These are phyloP conservation scores for Paracamarosporium sp. DNA, from an alignment of 2,329 filamentous ascomycete species.

Conservation along the genomic window DNA sequence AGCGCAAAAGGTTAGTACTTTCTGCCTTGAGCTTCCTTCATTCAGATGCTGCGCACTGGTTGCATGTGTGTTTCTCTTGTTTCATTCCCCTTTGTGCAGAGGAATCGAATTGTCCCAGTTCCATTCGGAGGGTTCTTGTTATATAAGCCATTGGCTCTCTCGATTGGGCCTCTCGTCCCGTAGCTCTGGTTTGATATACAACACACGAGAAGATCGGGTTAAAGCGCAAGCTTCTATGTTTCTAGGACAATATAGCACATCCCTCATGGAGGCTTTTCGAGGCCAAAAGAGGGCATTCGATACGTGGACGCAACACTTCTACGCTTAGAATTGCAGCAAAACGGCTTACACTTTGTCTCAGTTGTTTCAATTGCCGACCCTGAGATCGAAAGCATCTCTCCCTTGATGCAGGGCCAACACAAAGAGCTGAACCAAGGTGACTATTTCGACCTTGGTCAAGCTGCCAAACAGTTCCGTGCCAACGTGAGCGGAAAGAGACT, in stretches of 20 bases:
- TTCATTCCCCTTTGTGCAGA: neutral
- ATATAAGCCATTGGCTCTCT: neutral
- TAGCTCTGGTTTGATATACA: neutral
- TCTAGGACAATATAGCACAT: neutral
- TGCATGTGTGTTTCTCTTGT: neutral
- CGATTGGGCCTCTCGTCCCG: neutral
- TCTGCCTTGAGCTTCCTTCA: conserved; percentile 4
- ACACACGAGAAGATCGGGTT: neutral
- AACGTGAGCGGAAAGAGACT: conserved; percentile 51
- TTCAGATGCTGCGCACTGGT: neutral
- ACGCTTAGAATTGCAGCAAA: conserved; percentile 7
- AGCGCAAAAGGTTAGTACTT: conserved; percentile 41
- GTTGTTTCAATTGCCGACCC: conserved; percentile 55
- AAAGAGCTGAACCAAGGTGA: conserved; percentile 54
- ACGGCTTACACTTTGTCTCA: conserved; percentile 37
- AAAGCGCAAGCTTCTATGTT: neutral
- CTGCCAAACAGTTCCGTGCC: conserved; percentile 43
- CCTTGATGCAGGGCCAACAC: conserved; percentile 53
- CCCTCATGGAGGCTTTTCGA: neutral
- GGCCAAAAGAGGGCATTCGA: neutral
- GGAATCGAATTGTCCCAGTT: neutral
- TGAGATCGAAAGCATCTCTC: conserved; percentile 56
- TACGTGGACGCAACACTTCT: neutral
- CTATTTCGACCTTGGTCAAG: conserved; percentile 48
- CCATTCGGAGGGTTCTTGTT: neutral